Conservation (phyloP, 2,329 filamentous ascomycete genomes). For the Claviceps sp. region DNA sequence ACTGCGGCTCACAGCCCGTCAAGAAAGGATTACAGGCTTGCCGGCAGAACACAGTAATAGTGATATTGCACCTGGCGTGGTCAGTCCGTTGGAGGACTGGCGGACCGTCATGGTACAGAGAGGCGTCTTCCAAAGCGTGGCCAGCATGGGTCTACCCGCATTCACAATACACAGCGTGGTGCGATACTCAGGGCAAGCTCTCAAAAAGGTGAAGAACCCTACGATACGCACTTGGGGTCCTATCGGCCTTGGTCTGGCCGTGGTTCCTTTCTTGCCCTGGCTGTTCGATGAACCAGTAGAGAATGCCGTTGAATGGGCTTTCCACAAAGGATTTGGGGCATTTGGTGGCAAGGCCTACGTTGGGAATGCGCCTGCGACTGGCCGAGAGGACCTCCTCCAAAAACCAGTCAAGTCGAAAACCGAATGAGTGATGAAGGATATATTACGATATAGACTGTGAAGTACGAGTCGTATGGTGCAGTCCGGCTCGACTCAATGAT, state of each 20-base stretch:
- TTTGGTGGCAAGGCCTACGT: conserved; percentile 51
- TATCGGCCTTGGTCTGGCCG: conserved; percentile 66
- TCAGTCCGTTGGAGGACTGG: conserved; percentile 75
- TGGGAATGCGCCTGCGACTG: conserved; percentile 39
- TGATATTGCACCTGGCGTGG: conserved; percentile 24
- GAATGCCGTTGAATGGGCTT: conserved; percentile 77
- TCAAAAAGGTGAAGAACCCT: conserved; percentile 70
- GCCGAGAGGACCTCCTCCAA: conserved; percentile 28
- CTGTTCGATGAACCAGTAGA: conserved; percentile 91
- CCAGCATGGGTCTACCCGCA: conserved; percentile 86
- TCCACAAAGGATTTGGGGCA: conserved; percentile 66
- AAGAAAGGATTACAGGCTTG: conserved; percentile 36
- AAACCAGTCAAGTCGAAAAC: conserved; percentile 34
- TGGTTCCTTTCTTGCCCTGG: conserved; percentile 72
- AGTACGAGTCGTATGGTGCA: conserved; percentile 7
- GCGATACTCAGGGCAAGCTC: conserved; percentile 69
- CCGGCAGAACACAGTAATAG: conserved; percentile 16
- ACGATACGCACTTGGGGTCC: conserved; percentile 73
- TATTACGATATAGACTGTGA: not conserved
- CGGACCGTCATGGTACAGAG: conserved; percentile 82
- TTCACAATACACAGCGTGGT: conserved; percentile 93
- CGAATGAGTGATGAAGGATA: conserved; percentile 14
- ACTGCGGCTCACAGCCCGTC: conserved; percentile 36
- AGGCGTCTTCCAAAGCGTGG: conserved; percentile 78
- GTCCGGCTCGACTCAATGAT: not conserved